Base-by-base conservation (phyloP, 225 moss, liverwort and hornwort genomes). In the Polytrichum formosum region DNA sequence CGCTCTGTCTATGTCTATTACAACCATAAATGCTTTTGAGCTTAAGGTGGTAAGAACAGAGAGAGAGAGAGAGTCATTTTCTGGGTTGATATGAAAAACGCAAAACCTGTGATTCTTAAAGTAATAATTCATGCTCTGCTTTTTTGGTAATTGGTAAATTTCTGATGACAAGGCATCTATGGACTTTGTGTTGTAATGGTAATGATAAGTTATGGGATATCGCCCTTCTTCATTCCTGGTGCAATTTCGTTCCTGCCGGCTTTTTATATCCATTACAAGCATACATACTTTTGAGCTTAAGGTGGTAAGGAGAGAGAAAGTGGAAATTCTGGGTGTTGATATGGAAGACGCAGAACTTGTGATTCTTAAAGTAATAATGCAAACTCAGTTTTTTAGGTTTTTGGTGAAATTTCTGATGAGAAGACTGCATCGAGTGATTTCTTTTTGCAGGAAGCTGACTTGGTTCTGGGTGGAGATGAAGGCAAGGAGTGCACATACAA, bases 401-500 rank as follows among this genome's bases (percentile, higher is more conserved):
- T 19, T 19, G 22, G 18, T 28, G 18, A 1, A 18, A 35, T 29
- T 53, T 69, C 7, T 77, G 66, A 68, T 60, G 28, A 58, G 6
- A 20, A 69, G 25, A 66, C 46, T 46, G 7, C 7, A 46, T 46
- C 46, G 46, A 46, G 2, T 2, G 46, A 46, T 46, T 18, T 70
- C 60, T 55, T 5, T 75, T 55, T 77, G 67, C 85, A 94, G 92
- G 88, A 97, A 82, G 97, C 86, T 1, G 92, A 92, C 66, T 55
- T 97, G 63, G 88, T 97, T 31, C 74, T 93, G 67, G 93, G 93
- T 65, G 96, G 92, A 63, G 96, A 97, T 61, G 92, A 94, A 80
- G 96, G 96, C 22, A 94, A 93, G 53, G 96, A 91, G 73, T 97
- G 96, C 81, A 94, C 96, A 5, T 97, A 91, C 26, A 84, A 76